Evolutionary conservation across 116 monocot species (phyloP).

Genomic region (Trichopus zeylanicus): DNA sequence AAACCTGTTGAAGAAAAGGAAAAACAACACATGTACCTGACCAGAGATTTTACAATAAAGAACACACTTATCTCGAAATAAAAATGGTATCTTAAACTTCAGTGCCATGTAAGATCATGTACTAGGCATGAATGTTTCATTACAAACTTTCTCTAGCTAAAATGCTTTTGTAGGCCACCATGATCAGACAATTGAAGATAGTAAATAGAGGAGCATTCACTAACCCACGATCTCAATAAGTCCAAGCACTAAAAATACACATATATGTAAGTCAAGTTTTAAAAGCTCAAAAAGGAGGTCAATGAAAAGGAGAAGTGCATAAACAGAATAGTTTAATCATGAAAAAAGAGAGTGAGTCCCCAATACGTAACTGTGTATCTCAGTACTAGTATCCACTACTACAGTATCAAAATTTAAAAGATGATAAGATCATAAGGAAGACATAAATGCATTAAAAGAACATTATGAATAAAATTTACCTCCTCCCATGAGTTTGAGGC

Average conservation of each 20-base stretch:
- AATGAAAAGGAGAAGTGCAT: background rate
- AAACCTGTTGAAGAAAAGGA: slow-evolving; percentile 30
- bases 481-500: slow-evolving; percentile 96
- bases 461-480: slow-evolving; percentile 24
- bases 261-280: too few species aligned
- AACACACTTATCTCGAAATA: background rate
- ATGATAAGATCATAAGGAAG: background rate
- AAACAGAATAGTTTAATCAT: background rate
- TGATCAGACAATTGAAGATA: background rate
- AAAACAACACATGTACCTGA: background rate
- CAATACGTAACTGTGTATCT: background rate
- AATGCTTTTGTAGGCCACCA: background rate
- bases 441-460: background rate
- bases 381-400: background rate
- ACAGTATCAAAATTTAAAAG: background rate
- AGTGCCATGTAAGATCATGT: background rate
- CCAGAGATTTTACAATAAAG: background rate
- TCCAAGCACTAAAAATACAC: background rate
- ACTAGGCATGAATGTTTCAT: background rate
- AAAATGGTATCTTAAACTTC: background rate
- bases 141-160: background rate
- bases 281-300: background rate
- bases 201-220: background rate
- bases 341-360: background rate
- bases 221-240: background rate